These are phyloP conservation scores for Umbelopsis sp. DNA, from an alignment of 192 early-diverging fungal species.

Conservation along the genomic window DNA sequence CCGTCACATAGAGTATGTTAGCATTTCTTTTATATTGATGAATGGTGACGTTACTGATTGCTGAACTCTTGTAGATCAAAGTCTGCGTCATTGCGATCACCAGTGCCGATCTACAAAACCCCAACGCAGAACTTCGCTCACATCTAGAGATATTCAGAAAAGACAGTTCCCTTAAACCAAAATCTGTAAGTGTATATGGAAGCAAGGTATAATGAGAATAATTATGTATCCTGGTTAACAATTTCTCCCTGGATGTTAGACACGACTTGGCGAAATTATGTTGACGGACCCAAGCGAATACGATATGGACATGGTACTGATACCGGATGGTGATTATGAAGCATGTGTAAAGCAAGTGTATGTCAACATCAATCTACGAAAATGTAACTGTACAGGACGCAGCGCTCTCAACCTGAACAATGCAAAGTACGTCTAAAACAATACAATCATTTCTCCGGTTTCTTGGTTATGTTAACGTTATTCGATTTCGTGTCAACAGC, in stretches of 20 bases:
- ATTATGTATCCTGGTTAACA: not conserved
- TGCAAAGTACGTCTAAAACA: constrained; percentile 38
- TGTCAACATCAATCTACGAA: constrained; percentile 52
- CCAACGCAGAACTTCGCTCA: constrained; percentile 29
- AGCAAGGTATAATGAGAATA: not conserved
- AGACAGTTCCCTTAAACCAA: constrained; percentile 31
- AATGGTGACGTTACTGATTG: not conserved
- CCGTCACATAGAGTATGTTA: constrained; percentile 33
- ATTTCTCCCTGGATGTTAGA: constrained; percentile 28
- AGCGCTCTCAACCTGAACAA: constrained; percentile 50
- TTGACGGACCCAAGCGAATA: constrained; percentile 49
- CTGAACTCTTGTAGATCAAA: constrained; percentile 31
- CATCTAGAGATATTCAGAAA: constrained; percentile 26
- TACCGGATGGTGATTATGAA: constrained; percentile 55
- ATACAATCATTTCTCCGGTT: not conserved
- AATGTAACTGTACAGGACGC: constrained; percentile 52
- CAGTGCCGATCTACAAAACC: constrained; percentile 29
- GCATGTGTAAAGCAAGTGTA: constrained; percentile 43
- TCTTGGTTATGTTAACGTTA: not conserved
- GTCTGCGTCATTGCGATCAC: constrained; percentile 39
- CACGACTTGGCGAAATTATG: constrained; percentile 46
- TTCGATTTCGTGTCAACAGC: constrained; percentile 29
- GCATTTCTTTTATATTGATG: not conserved
- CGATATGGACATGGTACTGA: constrained; percentile 50
- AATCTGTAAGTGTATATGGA: constrained; percentile 33